Evolutionary conservation across 768 basidiomycete genomes (phyloP).

Genomic region (Tylopilus vinaceipallidus): DNA sequence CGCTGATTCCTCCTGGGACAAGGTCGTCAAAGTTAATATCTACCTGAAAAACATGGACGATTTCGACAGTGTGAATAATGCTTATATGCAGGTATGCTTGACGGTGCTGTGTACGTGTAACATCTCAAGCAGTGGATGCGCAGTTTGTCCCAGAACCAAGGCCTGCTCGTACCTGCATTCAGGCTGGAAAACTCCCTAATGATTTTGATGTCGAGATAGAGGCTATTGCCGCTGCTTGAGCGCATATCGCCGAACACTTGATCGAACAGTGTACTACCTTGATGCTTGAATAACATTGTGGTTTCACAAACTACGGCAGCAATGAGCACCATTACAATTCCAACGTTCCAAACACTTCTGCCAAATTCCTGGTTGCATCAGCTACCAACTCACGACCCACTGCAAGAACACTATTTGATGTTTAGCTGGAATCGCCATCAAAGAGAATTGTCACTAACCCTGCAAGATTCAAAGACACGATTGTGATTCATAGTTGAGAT

Average conservation of each 20-base stretch:
- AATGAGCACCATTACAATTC: background rate
- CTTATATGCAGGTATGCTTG: conserved; percentile 48
- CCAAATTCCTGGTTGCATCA: conserved; percentile 37
- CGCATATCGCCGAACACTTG: background rate
- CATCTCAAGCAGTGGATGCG: background rate
- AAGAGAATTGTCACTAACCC: conserved; percentile 19
- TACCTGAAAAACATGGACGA: conserved; percentile 62
- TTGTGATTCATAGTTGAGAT: background rate
- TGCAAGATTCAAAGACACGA: conserved; percentile 4
- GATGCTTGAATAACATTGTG: background rate
- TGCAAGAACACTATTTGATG: conserved; percentile 33
- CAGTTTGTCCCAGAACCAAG: conserved; percentile 54
- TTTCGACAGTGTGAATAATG: conserved; percentile 54
- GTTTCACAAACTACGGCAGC: background rate
- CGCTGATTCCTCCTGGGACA: conserved; percentile 59
- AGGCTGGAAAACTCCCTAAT: conserved; percentile 64
- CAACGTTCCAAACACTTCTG: conserved; percentile 29
- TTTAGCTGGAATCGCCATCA: conserved; percentile 7
- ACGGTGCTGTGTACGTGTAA: background rate
- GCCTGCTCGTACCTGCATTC: conserved; percentile 75
- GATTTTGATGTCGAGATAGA: conserved; percentile 77
- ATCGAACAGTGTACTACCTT: background rate
- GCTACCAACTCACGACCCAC: conserved; percentile 38
- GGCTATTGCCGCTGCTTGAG: conserved; percentile 48
- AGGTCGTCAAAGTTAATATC: conserved; percentile 55